Evolutionary conservation across 345 rosid genomes (phyloP), one percentile per base, ranked within the genome.

Genomic region (Aegle marmelos): DNA sequence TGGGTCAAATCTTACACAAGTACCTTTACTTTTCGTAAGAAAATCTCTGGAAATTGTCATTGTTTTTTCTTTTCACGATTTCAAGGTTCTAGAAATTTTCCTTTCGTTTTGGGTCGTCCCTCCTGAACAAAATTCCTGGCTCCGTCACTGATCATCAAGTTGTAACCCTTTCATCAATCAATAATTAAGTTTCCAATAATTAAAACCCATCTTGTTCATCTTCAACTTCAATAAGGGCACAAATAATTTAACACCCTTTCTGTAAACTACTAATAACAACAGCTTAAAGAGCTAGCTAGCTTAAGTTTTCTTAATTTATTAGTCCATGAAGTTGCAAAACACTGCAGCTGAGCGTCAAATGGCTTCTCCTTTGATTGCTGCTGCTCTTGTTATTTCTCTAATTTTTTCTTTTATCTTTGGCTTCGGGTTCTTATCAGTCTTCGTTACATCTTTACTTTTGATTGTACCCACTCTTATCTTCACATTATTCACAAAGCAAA

Each of bases 401-500:
- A 63, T 76, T 72, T 76, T 86, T 76, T 69, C 83, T 73, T 48
- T 65, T 76, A 68, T 81, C 68, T n/a, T 83, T 27, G 82, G 83
- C 56, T 81, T 74, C 63, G 85, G 87, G 9, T 81, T 83, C 75
- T 74, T 68, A 0, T 77, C 85, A 76, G 45, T 82, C 31, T 10
- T 88, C 75, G 11, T 86, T 78, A 81, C 86, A 54, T 62, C 85
- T 56, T 70, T 84, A 73, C 70, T 80, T 69, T 58, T 86, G 82
- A 70, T 86, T 28, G 65, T 85, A 25, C 82, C 87, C 13, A 82
- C 80, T 25, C 28, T 77, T 73, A 28, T 80, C 75, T 78, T 76
- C 74, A 79, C 72, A n/a, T 70, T 79, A 4, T 3, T 45, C 62
- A 66, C 82, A 73, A 82, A 81, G 50, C 73, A 71, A 78, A 78